Percentiles rank a stretch among this genome's conserved stretches.
phyloP scores from a whole-genome alignment of 768 basidiomycete species.

The Clathrus columnatus region DNA sequence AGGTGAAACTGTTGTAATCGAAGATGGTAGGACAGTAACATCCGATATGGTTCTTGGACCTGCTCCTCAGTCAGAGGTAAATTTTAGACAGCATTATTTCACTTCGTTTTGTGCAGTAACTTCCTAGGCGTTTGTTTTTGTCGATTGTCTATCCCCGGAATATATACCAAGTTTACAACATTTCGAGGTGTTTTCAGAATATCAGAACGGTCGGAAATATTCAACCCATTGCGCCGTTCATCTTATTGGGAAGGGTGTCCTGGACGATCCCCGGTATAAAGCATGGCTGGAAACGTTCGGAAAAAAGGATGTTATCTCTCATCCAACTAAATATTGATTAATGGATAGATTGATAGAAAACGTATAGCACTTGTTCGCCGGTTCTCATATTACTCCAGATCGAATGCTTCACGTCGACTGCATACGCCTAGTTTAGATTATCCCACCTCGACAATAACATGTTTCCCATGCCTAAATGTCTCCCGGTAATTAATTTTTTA shows the following conservation, averaged over 20 bases:
- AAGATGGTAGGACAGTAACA: slow-evolving; percentile 25
- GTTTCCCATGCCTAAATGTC: slow-evolving; percentile 60
- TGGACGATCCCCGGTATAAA: slow-evolving; percentile 61
- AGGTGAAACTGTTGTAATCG: slow-evolving; percentile 56
- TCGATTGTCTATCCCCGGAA: slow-evolving; percentile 59
- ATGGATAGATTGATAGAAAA: background rate
- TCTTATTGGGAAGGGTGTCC: slow-evolving; percentile 58
- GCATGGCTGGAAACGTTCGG: slow-evolving; percentile 66
- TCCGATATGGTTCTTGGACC: slow-evolving; percentile 20
- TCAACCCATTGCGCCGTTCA: slow-evolving; percentile 56
- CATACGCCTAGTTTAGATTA: slow-evolving; percentile 65
- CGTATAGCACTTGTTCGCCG: slow-evolving; percentile 65
- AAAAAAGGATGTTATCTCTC: slow-evolving; percentile 26
- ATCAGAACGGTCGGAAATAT: slow-evolving; percentile 32
- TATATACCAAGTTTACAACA: slow-evolving; percentile 47
- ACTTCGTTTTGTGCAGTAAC: slow-evolving; percentile 3
- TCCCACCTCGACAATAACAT: slow-evolving; percentile 61
- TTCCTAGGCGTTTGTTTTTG: slow-evolving; percentile 48
- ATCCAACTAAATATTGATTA: background rate
- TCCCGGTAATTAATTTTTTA: slow-evolving; percentile 33
- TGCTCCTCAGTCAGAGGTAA: slow-evolving; percentile 12
- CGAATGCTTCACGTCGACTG: slow-evolving; percentile 68
- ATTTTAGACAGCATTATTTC: slow-evolving; percentile 13
- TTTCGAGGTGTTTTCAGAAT: slow-evolving; percentile 39
- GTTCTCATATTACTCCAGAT: slow-evolving; percentile 51